A percentile compares a stretch with the other conserved stretches of the same genome.
Conservation (phyloP, 495 filamentous ascomycete species). For the Xylaria palmicola region DNA sequence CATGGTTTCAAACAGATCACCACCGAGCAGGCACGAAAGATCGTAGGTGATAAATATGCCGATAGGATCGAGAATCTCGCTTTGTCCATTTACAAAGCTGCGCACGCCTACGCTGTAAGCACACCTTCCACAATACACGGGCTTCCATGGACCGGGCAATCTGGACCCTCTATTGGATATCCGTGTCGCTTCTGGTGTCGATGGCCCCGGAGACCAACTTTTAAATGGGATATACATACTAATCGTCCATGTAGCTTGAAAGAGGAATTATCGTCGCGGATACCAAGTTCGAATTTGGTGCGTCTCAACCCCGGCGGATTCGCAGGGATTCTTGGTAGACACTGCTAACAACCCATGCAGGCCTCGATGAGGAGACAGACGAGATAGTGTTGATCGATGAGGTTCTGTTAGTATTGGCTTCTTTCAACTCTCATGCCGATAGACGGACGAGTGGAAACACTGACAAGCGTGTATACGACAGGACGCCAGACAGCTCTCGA, state of each 20-base stretch:
- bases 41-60: slow-evolving; percentile 77
- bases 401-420: slow-evolving; percentile 54
- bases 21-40: slow-evolving; percentile 58
- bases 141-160: background rate
- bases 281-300: slow-evolving; percentile 58
- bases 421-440: slow-evolving; percentile 21
- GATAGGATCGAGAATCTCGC: slow-evolving; percentile 69
- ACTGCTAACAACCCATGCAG: slow-evolving; percentile 1
- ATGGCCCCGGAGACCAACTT: background rate
- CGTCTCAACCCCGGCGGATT: background rate
- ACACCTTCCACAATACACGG: slow-evolving; percentile 25
- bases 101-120: slow-evolving; percentile 68
- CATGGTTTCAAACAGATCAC: slow-evolving; percentile 51
- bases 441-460: background rate
- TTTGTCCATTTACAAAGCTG: slow-evolving; percentile 70
- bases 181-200: background rate
- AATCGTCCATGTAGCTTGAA: slow-evolving; percentile 1
- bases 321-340: background rate
- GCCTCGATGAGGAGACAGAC: slow-evolving; percentile 68
- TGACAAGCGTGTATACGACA: slow-evolving; percentile 1
- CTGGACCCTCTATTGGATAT: background rate
- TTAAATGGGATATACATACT: background rate
- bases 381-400: slow-evolving; percentile 88
- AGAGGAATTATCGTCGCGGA: slow-evolving; percentile 43
- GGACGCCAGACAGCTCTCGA: slow-evolving; percentile 67